phyloP scores from a whole-genome alignment of 768 basidiomycete genomes.

The Amanita exitialis region DNA sequence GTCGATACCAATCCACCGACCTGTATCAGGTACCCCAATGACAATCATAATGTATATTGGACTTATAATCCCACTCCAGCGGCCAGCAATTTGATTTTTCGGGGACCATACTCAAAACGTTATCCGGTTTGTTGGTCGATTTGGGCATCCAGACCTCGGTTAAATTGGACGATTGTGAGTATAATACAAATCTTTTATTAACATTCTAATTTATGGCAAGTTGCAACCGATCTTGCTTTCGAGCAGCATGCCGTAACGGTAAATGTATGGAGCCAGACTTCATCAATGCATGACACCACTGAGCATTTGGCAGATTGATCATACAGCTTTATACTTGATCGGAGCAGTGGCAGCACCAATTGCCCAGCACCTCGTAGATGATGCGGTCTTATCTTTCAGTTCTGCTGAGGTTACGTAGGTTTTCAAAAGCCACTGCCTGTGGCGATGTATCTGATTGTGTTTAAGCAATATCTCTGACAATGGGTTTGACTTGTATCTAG shows the following conservation, averaged over 20 bases:
- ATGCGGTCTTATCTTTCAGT: slow-evolving; percentile 40
- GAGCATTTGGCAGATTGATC: slow-evolving; percentile 36
- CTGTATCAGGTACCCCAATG: slow-evolving; percentile 41
- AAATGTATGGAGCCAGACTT: slow-evolving; percentile 24
- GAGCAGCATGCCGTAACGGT: slow-evolving; percentile 46
- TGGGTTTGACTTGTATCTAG: slow-evolving; percentile 54
- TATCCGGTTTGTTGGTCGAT: slow-evolving; percentile 50
- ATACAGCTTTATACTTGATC: slow-evolving; percentile 54
- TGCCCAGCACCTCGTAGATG: slow-evolving; percentile 54
- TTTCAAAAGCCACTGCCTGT: neutral
- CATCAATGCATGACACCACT: neutral
- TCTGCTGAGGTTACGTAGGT: slow-evolving; percentile 50
- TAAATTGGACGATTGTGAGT: slow-evolving; percentile 59
- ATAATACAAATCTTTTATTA: neutral
- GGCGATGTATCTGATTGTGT: neutral
- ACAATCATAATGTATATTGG: neutral
- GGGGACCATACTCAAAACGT: slow-evolving; percentile 51
- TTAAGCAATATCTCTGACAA: slow-evolving; percentile 41
- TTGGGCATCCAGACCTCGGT: slow-evolving; percentile 42
- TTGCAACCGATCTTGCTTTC: slow-evolving; percentile 46
- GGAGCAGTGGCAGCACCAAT: slow-evolving; percentile 63
- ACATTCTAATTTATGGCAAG: slow-evolving; percentile 19
- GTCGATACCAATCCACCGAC: slow-evolving; percentile 43
- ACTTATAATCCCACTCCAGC: slow-evolving; percentile 21
- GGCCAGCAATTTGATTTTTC: slow-evolving; percentile 56